Base-by-base conservation (phyloP, 257 asterid genomes). In the Ocimum tenuiflorum region DNA sequence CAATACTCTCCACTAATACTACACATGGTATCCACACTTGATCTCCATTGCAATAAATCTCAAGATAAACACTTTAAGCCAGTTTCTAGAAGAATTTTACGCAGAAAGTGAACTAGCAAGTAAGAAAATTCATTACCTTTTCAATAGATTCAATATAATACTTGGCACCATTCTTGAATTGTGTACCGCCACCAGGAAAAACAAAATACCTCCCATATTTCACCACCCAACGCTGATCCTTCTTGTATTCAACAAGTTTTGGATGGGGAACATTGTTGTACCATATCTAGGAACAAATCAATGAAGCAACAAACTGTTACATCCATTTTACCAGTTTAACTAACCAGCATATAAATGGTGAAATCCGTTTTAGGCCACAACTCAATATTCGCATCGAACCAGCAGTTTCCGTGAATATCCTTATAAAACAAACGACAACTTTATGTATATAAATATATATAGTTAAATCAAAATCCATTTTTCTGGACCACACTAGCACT, bases 141-240 rank as follows among this genome's bases (percentile, higher is more conserved):
- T 75, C 80, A 48, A 94, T 75, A 63, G 79, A 76, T 10, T 77
- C 76, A 23, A 94, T 82, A 63, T 90, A 94, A 57, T 59, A 82
- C 77, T 73, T 55, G 48, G 85, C 97, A 68, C 97, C 99, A 27
- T 79, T 61, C 72, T 78, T 89, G 83, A 94, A 94, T 70, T 94
- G 97, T 58, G 99, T 94, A 11, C 97, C 99, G 12, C 97, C 97
- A 8, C 99, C 99, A 13, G 99, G 99, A 72, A 94, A 94, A 60
- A 79, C 63, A 60, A 94, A 85, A 80, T 88, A 88, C 54, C 86
- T 84, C 4, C 80, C 96, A 0, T 78, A 72, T 70, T 83, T 85
- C 60, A 83, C 83, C 57, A 94, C 96, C 99, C 96, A 94, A 23
- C 57, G 90, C 74, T 88, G 97, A 51, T 75, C 86, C 86, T 90